Evolutionary conservation across 495 filamentous ascomycete species (phyloP), one percentile per base, ranked within the genome.

Genomic region (Aspergillus panamensis): DNA sequence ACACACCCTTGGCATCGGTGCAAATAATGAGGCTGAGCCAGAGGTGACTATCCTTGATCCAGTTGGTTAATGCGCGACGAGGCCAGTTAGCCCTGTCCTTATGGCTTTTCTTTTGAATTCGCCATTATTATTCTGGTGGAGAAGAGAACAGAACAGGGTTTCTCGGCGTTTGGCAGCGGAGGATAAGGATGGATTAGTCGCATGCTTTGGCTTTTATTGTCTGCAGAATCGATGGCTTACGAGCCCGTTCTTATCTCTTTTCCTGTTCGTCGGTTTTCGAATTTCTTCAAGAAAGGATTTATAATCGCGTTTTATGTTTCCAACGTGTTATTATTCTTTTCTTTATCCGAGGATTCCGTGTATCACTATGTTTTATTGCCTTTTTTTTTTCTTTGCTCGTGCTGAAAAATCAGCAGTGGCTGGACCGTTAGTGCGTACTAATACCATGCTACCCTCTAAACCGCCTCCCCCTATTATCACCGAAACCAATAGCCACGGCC

Each of bases 401-500:
- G 25, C 17, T 49, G 45, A 49, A 17, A 8, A 39, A 39, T 8
- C 10, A n/a, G 35, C 35, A n/a, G 56, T 49, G 56, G 39, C 56
- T 58, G 49, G 37, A 39, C 29, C 16, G 16, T 49, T 49, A 48
- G 42, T 35, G 30, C 47, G 47, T n/a, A 14, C 17, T 20, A 51
- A 30, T 12, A 9, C 16, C n/a, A 17, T 17, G 9, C 17, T 45
- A 45, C 16, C 17, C 10, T 45, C 45, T 32, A 30, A 13, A 7
- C 29, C 19, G 2, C 39, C 37, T n/a, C 7, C 32, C n/a, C 25
- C 48, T 42, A 30, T 33, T 17, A 29, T 62, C 59, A 71, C 52
- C 67, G 66, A 42, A 78, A 55, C 71, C 73, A 73, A 55, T 72
- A 78, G 30, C 76, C 76, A 50, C 67, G 69, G 29, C 55, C 40